phyloP scores from a whole-genome alignment of 129 eudicot genomes.

The Logfia minima region DNA sequence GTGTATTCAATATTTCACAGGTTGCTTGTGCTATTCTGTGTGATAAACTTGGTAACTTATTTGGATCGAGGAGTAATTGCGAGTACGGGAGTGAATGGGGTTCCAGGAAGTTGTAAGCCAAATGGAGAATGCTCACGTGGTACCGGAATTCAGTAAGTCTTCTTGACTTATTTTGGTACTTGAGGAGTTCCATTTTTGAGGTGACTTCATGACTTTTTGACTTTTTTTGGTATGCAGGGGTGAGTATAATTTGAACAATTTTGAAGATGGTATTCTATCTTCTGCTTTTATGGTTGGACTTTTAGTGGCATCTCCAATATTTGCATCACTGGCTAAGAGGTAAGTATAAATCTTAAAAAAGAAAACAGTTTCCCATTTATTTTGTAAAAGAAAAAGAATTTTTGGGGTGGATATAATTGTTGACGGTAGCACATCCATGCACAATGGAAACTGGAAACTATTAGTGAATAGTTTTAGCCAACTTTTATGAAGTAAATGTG shows the following conservation, averaged over 20 bases:
- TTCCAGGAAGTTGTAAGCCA: slow-evolving; percentile 45
- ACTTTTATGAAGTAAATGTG: no score
- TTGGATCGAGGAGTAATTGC: slow-evolving; percentile 83
- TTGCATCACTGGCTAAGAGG: slow-evolving; percentile 92
- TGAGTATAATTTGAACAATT: slow-evolving; percentile 61
- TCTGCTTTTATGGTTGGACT: slow-evolving; percentile 99
- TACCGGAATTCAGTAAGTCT: slow-evolving; percentile 85
- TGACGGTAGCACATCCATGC: no score
- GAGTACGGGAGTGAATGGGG: slow-evolving; percentile 91
- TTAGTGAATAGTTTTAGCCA: no score
- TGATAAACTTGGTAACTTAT: slow-evolving; percentile 65
- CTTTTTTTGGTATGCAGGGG: slow-evolving; percentile 50
- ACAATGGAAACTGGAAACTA: no score
- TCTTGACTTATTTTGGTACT: background rate
- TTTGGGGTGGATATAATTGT: background rate
- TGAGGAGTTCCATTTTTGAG: background rate
- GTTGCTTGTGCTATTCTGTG: slow-evolving; percentile 61
- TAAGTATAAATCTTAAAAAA: background rate
- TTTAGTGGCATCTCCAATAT: slow-evolving; percentile 85
- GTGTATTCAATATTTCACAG: slow-evolving; percentile 17
- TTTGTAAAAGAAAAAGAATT: background rate
- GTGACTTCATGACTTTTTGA: background rate
- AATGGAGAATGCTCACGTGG: slow-evolving; percentile 67
- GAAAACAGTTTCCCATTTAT: background rate
- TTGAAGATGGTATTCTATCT: slow-evolving; percentile 81